Base-by-base conservation (phyloP, 2,329 filamentous ascomycete species). In the Fusarium albidum region DNA sequence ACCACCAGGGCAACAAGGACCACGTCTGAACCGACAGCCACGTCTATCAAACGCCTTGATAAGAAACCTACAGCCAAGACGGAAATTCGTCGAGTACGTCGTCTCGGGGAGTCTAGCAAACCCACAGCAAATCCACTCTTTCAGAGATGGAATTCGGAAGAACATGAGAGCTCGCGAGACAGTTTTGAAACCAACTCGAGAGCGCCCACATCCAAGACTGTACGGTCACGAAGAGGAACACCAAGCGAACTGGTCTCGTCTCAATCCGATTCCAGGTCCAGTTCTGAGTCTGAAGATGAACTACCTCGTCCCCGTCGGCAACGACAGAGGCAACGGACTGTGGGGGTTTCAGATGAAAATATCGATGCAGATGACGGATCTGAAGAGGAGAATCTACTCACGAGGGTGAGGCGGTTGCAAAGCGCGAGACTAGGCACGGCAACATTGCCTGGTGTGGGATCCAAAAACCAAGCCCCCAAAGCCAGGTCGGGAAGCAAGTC, bases 61-160 rank as follows among this genome's bases (percentile, higher is more conserved):
- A 58, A 65, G 8, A 71, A 69, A 17, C 52, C 64, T 13, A 52
- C 62, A 13, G 38, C 51, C 13, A 68, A 65, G 27, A 48, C 64
- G 13, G 64, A 67, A 25, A 60, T 48, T 9, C 69, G 67, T 31
- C 70, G 68, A 51, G 64, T 74, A 15, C 70, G 72, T 17, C 68
- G 68, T 8, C 63, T 74, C 9, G 59, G 62, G 33, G 64, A 57
- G 37, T n/a, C 40, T n/a, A 54, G 28, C 37, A 63, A 65, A 35
- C n/a, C 53, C 7, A 39, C 52, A 5, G 38, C 48, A 26, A 74
- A 73, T 37, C 69, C 67, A 6, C 61, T 74, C 7, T 68, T 74
- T 12, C 68, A 70, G 40, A 68, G 58, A 50, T 73, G 71, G 69
- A 68, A 60, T 40, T 59, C 60, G 1, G 61, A 66, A 15, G 57